Conservation (phyloP, 2,329 filamentous ascomycete genomes). For the Pleurostoma richardsiae region DNA sequence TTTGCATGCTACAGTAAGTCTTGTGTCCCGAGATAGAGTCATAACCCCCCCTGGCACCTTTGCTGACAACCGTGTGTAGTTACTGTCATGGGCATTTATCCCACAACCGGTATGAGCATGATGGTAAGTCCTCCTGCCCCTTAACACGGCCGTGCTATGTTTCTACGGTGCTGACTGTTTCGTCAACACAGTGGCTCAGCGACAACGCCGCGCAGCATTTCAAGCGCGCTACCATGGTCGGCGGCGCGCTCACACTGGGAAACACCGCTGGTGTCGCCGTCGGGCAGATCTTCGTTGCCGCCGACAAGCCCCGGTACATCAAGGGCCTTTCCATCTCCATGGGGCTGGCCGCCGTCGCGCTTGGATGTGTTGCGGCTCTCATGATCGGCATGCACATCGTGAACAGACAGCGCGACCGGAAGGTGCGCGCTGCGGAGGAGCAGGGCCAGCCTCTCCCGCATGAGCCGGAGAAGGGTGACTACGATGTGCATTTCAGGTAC, state of each 20-base stretch:
- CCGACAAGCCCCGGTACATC: constrained; percentile 21
- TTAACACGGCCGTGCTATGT: too few relatives aligned
- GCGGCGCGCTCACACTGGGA: constrained; percentile 38
- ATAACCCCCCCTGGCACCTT: neutral
- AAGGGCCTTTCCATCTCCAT: constrained; percentile 21
- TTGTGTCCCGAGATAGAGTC: neutral
- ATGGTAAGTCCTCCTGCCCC: constrained; percentile 13
- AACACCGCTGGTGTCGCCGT: constrained; percentile 43
- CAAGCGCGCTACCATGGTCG: constrained; percentile 39
- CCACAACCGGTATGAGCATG: constrained; percentile 26
- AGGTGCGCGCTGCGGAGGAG: constrained; percentile 13
- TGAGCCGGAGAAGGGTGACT: constrained; percentile 18
- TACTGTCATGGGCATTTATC: constrained; percentile 18
- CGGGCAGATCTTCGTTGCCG: constrained; percentile 34
- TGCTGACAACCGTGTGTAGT: constrained; percentile 6
- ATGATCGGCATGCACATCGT: constrained; percentile 19
- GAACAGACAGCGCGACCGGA: constrained; percentile 18
- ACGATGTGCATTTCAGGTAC: constrained; percentile 19
- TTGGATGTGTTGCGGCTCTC: constrained; percentile 16
- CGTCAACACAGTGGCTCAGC: constrained; percentile 32
- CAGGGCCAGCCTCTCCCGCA: constrained; percentile 13
- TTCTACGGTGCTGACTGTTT: neutral
- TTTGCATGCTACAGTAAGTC: constrained; percentile 15
- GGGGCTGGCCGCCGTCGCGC: constrained; percentile 16
- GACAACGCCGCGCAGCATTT: constrained; percentile 42